Conservation (phyloP, 805 yeast species). For the Kodamaea lidongshanica region DNA sequence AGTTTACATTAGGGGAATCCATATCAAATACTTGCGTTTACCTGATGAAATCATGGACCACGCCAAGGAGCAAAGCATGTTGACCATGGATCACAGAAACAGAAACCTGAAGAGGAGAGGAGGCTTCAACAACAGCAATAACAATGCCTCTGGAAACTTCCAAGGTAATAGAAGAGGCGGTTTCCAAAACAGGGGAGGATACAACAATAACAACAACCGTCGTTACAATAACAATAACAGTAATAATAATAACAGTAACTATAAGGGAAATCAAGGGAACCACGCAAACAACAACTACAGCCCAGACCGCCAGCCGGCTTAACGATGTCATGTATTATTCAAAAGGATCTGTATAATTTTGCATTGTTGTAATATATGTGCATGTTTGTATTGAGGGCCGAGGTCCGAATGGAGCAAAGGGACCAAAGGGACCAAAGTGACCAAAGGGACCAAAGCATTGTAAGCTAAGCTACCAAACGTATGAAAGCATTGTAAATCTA, state of each 20-base stretch:
- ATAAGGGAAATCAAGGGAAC: slow-evolving; percentile 4
- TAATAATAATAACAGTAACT: slow-evolving; percentile 16
- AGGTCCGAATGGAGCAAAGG: too few relatives aligned
- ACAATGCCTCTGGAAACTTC: slow-evolving; percentile 9
- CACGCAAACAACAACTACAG: slow-evolving; percentile 7
- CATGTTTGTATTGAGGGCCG: slow-evolving; percentile 7
- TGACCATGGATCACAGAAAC: slow-evolving; percentile 45
- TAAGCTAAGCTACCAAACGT: too few relatives aligned
- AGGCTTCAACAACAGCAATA: slow-evolving; percentile 24
- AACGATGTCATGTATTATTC: slow-evolving; percentile 5
- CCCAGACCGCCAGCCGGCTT: slow-evolving; percentile 6
- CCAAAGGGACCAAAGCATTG: too few relatives aligned
- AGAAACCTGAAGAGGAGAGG: slow-evolving; percentile 41
- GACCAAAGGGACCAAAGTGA: too few relatives aligned
- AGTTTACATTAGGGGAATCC: slow-evolving; percentile 78
- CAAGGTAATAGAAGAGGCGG: slow-evolving; percentile 18
- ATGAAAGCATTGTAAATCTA: too few relatives aligned
- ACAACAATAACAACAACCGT: slow-evolving; percentile 24
- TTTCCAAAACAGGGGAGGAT: slow-evolving; percentile 21
- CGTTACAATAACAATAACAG: slow-evolving; percentile 17
- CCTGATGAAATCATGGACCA: slow-evolving; percentile 73
- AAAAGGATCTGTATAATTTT: slow-evolving; percentile 1
- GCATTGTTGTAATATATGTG: slow-evolving; percentile 10
- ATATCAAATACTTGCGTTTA: slow-evolving; percentile 69
- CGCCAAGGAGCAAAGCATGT: slow-evolving; percentile 59